These are phyloP conservation scores for Ophiorrhiza pumila DNA, from an alignment of 257 asterid genomes.

Conservation along the genomic window DNA sequence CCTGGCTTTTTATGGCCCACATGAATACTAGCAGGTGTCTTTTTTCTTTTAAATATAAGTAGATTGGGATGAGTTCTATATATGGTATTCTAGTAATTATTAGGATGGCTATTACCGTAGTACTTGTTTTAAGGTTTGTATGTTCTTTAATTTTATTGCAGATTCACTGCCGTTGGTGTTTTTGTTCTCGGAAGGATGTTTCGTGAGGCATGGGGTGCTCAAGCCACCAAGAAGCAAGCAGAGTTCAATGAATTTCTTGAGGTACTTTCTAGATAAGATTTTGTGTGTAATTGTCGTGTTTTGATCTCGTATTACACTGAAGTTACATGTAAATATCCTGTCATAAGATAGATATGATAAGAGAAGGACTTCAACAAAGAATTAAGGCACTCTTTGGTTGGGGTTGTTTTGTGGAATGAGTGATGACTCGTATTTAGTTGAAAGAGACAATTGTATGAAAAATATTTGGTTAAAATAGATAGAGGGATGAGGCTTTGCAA, in stretches of 20 bases:
- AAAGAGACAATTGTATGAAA: neutral
- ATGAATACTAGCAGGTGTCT: neutral
- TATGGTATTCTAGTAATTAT: conserved; percentile 19
- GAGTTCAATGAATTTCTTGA: conserved; percentile 93
- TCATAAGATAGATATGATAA: conserved; percentile 3
- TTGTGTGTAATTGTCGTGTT: neutral
- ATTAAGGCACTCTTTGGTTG: neutral
- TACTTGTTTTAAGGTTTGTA: neutral
- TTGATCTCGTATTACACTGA: neutral
- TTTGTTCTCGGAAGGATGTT: conserved; percentile 94
- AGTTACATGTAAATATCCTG: neutral
- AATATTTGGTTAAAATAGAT: conserved; percentile 1
- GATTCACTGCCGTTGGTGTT: conserved; percentile 97
- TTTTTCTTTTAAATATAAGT: neutral
- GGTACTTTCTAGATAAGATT: conserved; percentile 35
- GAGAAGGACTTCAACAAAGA: neutral
- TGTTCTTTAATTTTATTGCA: conserved; percentile 22
- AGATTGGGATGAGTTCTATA: conserved; percentile 4
- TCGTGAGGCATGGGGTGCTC: conserved; percentile 87
- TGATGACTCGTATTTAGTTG: neutral
- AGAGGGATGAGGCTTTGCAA: neutral
- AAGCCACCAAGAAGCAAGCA: conserved; percentile 77
- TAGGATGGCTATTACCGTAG: neutral
- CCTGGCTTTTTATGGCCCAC: neutral
- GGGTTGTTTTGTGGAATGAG: neutral